Conservation (phyloP, 805 yeast species). For the Cyberlindnera nakhonratchasimensis region DNA sequence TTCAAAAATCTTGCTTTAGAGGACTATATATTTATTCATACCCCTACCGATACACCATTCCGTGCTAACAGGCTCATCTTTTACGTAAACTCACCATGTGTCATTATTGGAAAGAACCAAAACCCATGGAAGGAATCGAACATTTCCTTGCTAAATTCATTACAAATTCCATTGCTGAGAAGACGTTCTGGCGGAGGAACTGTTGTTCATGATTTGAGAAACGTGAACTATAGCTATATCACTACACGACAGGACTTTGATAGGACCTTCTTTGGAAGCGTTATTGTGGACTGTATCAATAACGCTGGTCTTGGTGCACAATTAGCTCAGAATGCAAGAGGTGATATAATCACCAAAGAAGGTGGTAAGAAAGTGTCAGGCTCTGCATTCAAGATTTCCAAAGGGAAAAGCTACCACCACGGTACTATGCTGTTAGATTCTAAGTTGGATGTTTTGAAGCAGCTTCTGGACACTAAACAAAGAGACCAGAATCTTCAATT, state of each 20-base stretch:
- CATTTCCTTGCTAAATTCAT: constrained; percentile 46
- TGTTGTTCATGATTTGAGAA: constrained; percentile 91
- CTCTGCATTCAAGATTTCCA: constrained; percentile 83
- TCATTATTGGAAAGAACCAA: constrained; percentile 95
- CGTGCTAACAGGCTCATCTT: constrained; percentile 54
- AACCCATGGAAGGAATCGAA: constrained; percentile 90
- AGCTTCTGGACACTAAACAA: constrained; percentile 47
- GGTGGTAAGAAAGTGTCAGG: constrained; percentile 73
- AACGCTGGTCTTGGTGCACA: constrained; percentile 8
- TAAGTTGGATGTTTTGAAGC: constrained; percentile 52
- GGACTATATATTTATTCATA: constrained; percentile 63
- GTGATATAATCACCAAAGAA: constrained; percentile 62
- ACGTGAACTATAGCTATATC: constrained; percentile 81
- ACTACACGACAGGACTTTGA: constrained; percentile 63
- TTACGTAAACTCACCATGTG: constrained; percentile 77
- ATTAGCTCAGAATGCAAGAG: constrained; percentile 63
- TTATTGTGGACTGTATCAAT: constrained; percentile 39
- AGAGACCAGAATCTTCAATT: constrained; percentile 41
- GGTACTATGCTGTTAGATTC: constrained; percentile 89
- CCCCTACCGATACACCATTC: constrained; percentile 39
- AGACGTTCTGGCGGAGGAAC: constrained; percentile 94
- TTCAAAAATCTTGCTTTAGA: constrained; percentile 78
- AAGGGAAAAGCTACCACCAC: constrained; percentile 85
- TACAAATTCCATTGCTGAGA: constrained; percentile 65
- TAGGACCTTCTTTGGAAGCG: constrained; percentile 35